Conservation (phyloP, 768 basidiomycete species). For the Rhizopogon salebrosus region DNA sequence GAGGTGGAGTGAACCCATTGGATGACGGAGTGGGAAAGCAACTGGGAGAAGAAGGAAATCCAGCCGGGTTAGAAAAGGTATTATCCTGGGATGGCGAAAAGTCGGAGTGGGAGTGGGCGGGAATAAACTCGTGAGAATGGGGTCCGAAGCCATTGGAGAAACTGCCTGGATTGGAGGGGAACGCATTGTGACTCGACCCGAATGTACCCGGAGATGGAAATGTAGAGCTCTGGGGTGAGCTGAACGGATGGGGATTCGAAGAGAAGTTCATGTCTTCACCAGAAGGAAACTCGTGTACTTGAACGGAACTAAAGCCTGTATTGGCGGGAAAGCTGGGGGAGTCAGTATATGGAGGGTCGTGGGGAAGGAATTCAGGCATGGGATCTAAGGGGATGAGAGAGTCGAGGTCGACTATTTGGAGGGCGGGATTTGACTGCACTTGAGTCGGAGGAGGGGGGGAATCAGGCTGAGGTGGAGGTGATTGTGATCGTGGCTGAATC, state of each 20-base stretch:
- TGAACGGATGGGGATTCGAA: background rate
- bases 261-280: background rate
- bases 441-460: constrained; percentile 18
- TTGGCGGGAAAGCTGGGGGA: background rate
- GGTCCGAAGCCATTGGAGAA: background rate
- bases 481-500: background rate
- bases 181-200: background rate
- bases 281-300: background rate
- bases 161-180: background rate
- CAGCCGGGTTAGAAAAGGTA: background rate
- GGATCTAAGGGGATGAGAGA: constrained; percentile 23
- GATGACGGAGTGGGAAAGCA: too few relatives aligned
- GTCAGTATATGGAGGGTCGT: background rate
- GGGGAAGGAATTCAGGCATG: constrained; percentile 5
- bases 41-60: background rate
- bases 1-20: too few relatives aligned
- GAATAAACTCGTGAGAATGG: background rate
- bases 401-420: constrained; percentile 21
- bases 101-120: background rate
- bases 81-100: background rate
- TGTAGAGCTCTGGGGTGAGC: background rate
- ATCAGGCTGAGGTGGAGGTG: constrained; percentile 7
- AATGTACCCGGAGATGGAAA: background rate
- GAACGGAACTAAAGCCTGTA: background rate
- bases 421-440: constrained; percentile 15